phyloP scores from a whole-genome alignment of 257 asterid genomes.

The Euphrasia confusa region DNA sequence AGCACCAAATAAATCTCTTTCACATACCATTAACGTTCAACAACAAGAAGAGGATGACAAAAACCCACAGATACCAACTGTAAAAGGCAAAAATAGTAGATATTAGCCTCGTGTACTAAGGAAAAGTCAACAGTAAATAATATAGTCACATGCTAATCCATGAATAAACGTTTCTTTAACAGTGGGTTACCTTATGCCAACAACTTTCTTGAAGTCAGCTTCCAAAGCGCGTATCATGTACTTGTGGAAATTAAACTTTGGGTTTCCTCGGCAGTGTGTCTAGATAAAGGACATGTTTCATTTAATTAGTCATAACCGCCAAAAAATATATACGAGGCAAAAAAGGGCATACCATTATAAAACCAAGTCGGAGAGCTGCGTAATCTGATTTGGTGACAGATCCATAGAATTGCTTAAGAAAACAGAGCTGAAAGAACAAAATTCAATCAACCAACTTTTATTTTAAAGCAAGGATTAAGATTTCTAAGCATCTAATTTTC shows the following conservation, averaged over 20 bases:
- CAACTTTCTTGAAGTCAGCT: constrained; percentile 88
- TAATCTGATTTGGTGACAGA: constrained; percentile 92
- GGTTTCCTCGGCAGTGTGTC: constrained; percentile 89
- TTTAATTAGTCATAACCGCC: constrained; percentile 7
- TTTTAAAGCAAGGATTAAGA: background rate
- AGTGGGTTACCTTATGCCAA: constrained; percentile 80
- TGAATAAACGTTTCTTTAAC: constrained; percentile 2
- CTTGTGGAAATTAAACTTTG: constrained; percentile 92
- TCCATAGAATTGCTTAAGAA: constrained; percentile 83
- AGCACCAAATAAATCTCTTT: background rate
- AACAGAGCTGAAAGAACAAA: constrained; percentile 62
- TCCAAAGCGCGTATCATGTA: constrained; percentile 97
- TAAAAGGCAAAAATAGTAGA: constrained; percentile 28
- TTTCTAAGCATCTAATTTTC: constrained; percentile 9
- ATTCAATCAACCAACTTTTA: background rate
- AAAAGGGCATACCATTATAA: constrained; percentile 54
- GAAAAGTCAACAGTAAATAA: constrained; percentile 6
- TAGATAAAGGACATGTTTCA: constrained; percentile 30
- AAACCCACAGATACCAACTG: constrained; percentile 97
- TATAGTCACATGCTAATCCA: constrained; percentile 9
- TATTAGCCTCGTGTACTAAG: constrained; percentile 10
- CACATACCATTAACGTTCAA: constrained; percentile 72
- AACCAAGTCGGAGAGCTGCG: constrained; percentile 78
- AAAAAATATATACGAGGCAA: background rate
- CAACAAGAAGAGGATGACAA: constrained; percentile 77